Conservation (phyloP, 306 rosid genomes). For the Hippophae gyantsensis region DNA sequence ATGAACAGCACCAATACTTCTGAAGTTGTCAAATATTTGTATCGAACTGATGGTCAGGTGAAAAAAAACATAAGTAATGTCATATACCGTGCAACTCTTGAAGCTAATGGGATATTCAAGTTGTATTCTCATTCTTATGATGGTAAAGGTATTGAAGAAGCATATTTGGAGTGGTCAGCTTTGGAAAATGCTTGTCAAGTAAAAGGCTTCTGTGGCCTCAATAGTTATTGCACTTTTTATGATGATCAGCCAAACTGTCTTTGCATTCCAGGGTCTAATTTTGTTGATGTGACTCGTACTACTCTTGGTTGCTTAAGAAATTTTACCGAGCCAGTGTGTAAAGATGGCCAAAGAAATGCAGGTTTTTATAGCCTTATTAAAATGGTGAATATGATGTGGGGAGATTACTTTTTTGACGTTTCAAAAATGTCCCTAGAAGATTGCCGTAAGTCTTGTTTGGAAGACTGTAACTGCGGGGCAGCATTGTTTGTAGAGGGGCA, state of each 20-base stretch:
- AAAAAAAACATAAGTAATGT: no score
- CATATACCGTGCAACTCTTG: no score
- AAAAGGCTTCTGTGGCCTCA: no score
- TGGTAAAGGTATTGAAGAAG: no score
- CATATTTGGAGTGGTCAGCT: no score
- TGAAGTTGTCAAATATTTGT: no score
- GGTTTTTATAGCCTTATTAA: not conserved
- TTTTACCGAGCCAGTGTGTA: not conserved
- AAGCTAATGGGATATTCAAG: no score
- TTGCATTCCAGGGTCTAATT: conserved; percentile 21
- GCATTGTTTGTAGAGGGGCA: not conserved
- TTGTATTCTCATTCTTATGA: no score
- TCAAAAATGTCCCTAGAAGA: not conserved
- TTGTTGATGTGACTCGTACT: not conserved
- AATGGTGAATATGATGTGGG: conserved; percentile 2
- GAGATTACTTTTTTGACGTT: not conserved
- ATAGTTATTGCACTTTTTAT: no score
- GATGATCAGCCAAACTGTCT: not conserved
- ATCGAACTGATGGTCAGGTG: no score
- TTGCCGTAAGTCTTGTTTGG: conserved; percentile 7
- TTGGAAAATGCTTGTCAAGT: no score
- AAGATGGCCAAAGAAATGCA: not conserved
- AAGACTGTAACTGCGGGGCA: conserved; percentile 18
- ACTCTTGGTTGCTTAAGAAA: conserved; percentile 15
- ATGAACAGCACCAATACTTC: no score